A percentile compares a stretch with the other conserved stretches of the same genome.
These are phyloP conservation scores for Cyclotella atomus DNA, from an alignment of 108 stramenopile species.

Conservation along the genomic window DNA sequence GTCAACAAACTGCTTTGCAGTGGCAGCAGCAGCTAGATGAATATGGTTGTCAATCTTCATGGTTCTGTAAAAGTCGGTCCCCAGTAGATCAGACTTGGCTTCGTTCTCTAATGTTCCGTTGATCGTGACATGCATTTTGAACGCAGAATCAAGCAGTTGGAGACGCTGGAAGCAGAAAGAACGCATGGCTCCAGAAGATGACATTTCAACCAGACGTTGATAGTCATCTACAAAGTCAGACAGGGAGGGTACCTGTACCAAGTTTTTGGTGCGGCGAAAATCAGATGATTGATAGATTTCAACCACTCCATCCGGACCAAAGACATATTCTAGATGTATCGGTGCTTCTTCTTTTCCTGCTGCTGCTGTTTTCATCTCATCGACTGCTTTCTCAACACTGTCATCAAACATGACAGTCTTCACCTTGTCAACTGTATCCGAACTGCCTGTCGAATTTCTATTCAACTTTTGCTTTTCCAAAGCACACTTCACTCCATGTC, in stretches of 20 bases:
- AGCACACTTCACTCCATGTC: constrained; percentile 32
- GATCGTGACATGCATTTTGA: constrained; percentile 87
- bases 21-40: constrained; percentile 96
- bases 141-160: constrained; percentile 80
- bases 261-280: constrained; percentile 52
- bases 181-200: constrained; percentile 78
- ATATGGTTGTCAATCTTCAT: constrained; percentile 99
- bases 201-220: constrained; percentile 70
- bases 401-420: constrained; percentile 4
- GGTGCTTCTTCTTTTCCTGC: neutral
- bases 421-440: neutral
- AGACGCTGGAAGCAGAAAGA: constrained; percentile 89
- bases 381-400: neutral
- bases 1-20: constrained; percentile 97
- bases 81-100: constrained; percentile 83
- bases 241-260: constrained; percentile 67
- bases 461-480: neutral
- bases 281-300: constrained; percentile 59
- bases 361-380: neutral
- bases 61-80: constrained; percentile 98
- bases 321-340: constrained; percentile 47
- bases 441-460: neutral
- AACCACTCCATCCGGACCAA: constrained; percentile 74
- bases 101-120: constrained; percentile 82
- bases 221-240: constrained; percentile 79